Conservation (phyloP, 2,329 filamentous ascomycete genomes). For the Xylariaceae sp. region DNA sequence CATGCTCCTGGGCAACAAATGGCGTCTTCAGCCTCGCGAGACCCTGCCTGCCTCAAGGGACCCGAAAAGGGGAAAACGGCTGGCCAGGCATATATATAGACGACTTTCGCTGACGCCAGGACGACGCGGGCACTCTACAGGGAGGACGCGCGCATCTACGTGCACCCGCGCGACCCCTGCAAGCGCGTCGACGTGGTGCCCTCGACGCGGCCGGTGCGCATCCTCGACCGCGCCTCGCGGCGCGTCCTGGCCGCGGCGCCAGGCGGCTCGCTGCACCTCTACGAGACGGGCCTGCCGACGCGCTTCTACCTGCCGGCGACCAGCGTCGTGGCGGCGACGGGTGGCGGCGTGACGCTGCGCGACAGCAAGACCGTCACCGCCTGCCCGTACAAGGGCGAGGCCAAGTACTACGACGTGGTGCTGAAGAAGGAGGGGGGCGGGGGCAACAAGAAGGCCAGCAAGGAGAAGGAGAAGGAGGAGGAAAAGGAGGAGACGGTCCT, state of each 20-base stretch:
- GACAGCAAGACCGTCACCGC: conserved; percentile 45
- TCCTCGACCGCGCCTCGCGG: conserved; percentile 26
- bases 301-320: conserved; percentile 53
- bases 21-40: too few species aligned
- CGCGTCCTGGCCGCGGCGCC: conserved; percentile 34
- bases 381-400: conserved; percentile 63
- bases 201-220: conserved; percentile 44
- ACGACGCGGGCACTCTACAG: conserved; percentile 29
- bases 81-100: too few species aligned
- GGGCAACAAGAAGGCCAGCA: neutral
- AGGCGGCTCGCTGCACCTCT: conserved; percentile 44
- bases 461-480: conserved; percentile 8
- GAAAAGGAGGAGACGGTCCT: conserved; percentile 3
- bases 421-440: conserved; percentile 31
- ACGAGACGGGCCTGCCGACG: conserved; percentile 52
- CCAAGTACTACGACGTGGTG: conserved; percentile 52
- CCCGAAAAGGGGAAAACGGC: too few species aligned
- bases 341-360: conserved; percentile 26
- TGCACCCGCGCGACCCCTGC: conserved; percentile 61
- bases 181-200: conserved; percentile 55
- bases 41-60: too few species aligned
- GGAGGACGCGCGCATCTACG: conserved; percentile 50
- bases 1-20: too few species aligned
- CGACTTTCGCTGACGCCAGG: too few species aligned
- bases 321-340: conserved; percentile 32